Evolutionary conservation across 1,284 basidiomycete genomes (phyloP).

Genomic region (Inonotus obliquus): DNA sequence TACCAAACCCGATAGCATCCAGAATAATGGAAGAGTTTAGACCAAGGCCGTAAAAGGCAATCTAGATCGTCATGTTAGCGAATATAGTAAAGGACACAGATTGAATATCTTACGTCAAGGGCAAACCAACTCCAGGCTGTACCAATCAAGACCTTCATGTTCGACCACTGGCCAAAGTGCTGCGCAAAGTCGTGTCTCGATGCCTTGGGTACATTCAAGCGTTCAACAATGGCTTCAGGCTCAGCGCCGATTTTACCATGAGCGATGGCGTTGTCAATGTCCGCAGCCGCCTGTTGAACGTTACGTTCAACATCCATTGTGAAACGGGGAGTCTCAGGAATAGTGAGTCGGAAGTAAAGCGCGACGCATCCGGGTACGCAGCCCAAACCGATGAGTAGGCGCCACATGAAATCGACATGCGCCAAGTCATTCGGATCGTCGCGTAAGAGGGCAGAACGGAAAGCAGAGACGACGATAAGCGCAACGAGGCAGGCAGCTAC

Average conservation of each 20-base stretch:
- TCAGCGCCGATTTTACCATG: constrained; percentile 38
- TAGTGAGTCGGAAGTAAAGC: constrained; percentile 52
- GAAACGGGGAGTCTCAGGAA: constrained; percentile 61
- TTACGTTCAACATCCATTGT: constrained; percentile 70
- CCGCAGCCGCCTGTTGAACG: constrained; percentile 48
- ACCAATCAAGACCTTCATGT: constrained; percentile 43
- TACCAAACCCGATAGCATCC: constrained; percentile 19
- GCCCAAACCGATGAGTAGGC: constrained; percentile 45
- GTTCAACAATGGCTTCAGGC: constrained; percentile 36
- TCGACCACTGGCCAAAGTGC: constrained; percentile 43
- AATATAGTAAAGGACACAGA: constrained; percentile 19
- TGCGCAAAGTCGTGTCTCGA: constrained; percentile 40
- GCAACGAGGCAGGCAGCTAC: constrained; percentile 49
- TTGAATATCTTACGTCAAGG: constrained; percentile 39
- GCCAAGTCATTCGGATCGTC: constrained; percentile 28
- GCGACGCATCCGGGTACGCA: constrained; percentile 49
- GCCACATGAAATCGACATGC: constrained; percentile 41
- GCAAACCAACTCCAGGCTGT: constrained; percentile 59
- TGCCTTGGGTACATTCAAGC: constrained; percentile 45
- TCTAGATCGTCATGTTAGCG: constrained; percentile 28
- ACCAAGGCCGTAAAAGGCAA: constrained; percentile 52
- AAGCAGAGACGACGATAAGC: constrained; percentile 51
- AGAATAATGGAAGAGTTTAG: constrained; percentile 44
- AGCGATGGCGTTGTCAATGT: constrained; percentile 48
- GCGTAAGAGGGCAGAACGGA: constrained; percentile 45